Evolutionary conservation across 2,329 filamentous ascomycete genomes (phyloP), one percentile per base, ranked within the genome.

Genomic region (Epichloe uncinata): DNA sequence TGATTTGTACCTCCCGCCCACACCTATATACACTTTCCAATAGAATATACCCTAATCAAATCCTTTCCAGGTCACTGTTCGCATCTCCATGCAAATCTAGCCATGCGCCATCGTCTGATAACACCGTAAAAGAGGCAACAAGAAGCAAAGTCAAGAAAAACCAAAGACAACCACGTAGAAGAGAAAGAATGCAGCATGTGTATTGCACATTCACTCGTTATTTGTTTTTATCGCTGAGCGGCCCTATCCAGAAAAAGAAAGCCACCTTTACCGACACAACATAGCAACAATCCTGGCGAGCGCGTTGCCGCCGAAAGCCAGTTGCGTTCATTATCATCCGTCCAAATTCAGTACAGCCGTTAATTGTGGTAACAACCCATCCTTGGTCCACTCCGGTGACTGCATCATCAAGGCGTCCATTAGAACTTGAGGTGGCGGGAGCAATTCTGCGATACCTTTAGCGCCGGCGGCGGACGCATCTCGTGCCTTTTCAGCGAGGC

Each of bases 341-440:
- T 55, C 60, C 42, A 68, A 55, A 47, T 61, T 64, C 49, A 66
- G 61, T 50, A 69, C 85, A 45, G 77, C 74, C 60, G 83, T 80
- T 52, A 90, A 65, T 58, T 87, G 79, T 59, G 79, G 79, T 53
- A 90, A 66, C 57, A 89, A 73, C 3, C 78, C 74, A 53, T 84
- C 81, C 55, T 78, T 78, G 46, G 80, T 70, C 72, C 78, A 79
- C 57, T 80, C 77, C 2, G 71, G 69, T 37, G 75, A 80, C 55
- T 77, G 74, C 66, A 86, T 81, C 57, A 81, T 75, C 58, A 89
- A 66, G 16, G 82, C 80, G 15, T 79, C 76, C 40, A 90, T 73
- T 37, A 91, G 67, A 54, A 73, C 79, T 52, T 87, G 82, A 53
- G 77, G 79, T 26, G 78, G 77, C 3, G 85, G 85, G 45, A 89